Percentiles rank a stretch among this genome's conserved stretches.
Evolutionary conservation across 371 early-diverging fungal species (phyloP).

Genomic region (Umbelopsis sp.): DNA sequence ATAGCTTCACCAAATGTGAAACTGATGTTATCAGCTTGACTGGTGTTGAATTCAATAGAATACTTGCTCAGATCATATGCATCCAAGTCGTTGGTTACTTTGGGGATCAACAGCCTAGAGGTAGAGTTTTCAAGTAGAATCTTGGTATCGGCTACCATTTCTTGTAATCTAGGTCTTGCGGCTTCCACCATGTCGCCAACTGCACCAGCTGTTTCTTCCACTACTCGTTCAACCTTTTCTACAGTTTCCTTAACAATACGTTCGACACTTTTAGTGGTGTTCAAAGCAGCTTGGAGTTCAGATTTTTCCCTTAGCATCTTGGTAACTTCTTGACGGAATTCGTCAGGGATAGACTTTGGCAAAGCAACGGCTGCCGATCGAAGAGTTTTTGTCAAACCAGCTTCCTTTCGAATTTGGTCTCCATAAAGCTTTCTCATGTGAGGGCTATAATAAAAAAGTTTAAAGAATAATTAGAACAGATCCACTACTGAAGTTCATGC

Average conservation of each 20-base stretch:
- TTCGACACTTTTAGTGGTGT: constrained; percentile 55
- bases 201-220: constrained; percentile 60
- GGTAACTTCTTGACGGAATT: constrained; percentile 38
- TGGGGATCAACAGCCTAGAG: constrained; percentile 38
- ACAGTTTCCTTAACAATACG: constrained; percentile 63
- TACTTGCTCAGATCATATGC: constrained; percentile 58
- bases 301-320: constrained; percentile 46
- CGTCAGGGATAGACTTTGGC: constrained; percentile 36
- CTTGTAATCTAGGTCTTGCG: constrained; percentile 59
- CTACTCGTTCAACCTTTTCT: constrained; percentile 60
- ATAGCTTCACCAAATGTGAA: constrained; percentile 76
- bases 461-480: too few relatives aligned
- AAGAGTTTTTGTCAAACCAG: constrained; percentile 71
- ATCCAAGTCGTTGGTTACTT: constrained; percentile 51
- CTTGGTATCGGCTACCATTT: constrained; percentile 61
- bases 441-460: constrained; percentile 45
- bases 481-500: too few relatives aligned
- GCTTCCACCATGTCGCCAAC: constrained; percentile 58
- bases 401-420: constrained; percentile 72
- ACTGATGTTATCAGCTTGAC: constrained; percentile 10
- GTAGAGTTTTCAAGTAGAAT: constrained; percentile 55
- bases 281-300: constrained; percentile 36
- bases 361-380: constrained; percentile 40
- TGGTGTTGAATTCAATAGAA: constrained; percentile 32
- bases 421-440: constrained; percentile 88